Conservation (phyloP, 75 land plant species). For the Selaginella tamariscina region DNA sequence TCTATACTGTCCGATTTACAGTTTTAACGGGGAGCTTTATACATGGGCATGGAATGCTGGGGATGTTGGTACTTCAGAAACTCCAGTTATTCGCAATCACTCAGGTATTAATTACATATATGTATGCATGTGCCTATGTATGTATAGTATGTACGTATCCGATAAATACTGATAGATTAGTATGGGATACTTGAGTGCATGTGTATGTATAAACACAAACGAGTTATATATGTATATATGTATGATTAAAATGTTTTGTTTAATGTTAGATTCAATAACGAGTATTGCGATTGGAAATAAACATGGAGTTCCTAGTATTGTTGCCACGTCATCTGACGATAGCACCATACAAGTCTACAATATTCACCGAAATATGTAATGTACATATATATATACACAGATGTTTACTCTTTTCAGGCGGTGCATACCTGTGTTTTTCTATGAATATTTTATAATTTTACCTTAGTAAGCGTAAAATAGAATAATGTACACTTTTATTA, state of each 20-base stretch:
- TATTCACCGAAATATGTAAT: constrained; percentile 1
- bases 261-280: constrained; percentile 20
- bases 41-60: not conserved
- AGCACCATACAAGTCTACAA: constrained; percentile 29
- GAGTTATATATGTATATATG: not conserved
- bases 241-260: not conserved
- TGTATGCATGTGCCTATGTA: too few species aligned
- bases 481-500: too few species aligned
- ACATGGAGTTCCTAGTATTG: constrained; percentile 15
- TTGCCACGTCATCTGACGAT: constrained; percentile 27
- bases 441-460: too few species aligned
- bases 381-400: too few species aligned
- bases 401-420: too few species aligned
- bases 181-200: too few species aligned
- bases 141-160: too few species aligned
- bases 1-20: constrained; percentile 2
- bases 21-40: not conserved
- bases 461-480: too few species aligned
- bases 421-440: too few species aligned
- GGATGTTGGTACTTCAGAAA: not conserved
- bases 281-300: constrained; percentile 22
- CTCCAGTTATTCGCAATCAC: not conserved
- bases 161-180: too few species aligned
- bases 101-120: too few species aligned
- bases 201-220: not conserved